Base-by-base conservation (phyloP, 768 basidiomycete genomes). In the Tricholoma hemisulphureum region DNA sequence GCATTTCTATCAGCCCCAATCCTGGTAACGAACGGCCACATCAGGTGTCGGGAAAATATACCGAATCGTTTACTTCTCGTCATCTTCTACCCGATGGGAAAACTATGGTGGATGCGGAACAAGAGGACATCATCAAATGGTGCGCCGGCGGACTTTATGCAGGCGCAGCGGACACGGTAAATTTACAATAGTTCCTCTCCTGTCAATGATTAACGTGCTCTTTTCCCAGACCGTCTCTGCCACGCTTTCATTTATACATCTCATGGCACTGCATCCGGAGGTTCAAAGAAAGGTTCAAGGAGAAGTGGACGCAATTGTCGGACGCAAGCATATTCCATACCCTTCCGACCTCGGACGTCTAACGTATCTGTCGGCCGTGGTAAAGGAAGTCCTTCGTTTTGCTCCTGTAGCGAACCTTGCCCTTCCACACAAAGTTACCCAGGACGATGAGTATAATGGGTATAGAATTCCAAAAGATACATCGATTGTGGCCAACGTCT, bases 131-230 rank as follows among this genome's bases (percentile, higher is more conserved):
- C 26, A 71, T 82, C 16, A 80, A 77, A 59, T 82, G 81, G 72
- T 76, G 77, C 35, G 79, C 82, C 20, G 80, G 76, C 1, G 80
- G 77, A 2, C 66, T 80, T 3, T 83, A 82, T 58, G 78, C 79
- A 39, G 82, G 80, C 56, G 75, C 74, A 1, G 65, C 72, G 6
- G 77, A 80, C 59, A 80, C 78, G 10, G 78, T 79, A 55, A 5
- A n/a, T 69, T 63, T 20, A 21, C 18, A 21, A 24, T 45, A 28
- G 13, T 31, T 34, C 28, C 26, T 11, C 37, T 24, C 20, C 20
- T 4, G 45, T 16, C 32, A 18, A 53, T 45, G 24, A 49, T 53
- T 14, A 9, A 57, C 28, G 49, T 23, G 13, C 14, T 18, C 26
- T 29, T 9, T 8, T n/a, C 18, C 18, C 32, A 83, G 83, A 83